Conservation (phyloP, 2,329 filamentous ascomycete species). For the Grosmannia huntii region DNA sequence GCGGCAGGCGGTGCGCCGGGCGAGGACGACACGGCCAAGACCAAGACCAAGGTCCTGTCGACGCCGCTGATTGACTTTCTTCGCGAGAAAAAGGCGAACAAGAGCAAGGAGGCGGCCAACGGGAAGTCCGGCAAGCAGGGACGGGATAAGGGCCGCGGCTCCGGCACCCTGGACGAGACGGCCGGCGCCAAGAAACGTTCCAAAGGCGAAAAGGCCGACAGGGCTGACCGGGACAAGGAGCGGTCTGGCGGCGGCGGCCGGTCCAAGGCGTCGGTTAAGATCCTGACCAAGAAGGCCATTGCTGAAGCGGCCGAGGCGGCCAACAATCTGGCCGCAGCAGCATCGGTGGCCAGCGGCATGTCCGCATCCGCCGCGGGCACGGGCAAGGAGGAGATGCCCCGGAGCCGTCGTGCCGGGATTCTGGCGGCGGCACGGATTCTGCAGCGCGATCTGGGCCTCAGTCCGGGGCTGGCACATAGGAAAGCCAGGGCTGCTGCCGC, state of each 20-base stretch:
- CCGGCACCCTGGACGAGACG: slow-evolving; percentile 8
- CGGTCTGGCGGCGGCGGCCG: slow-evolving; percentile 22
- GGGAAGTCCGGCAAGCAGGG: slow-evolving; percentile 43
- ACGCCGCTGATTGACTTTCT: slow-evolving; percentile 86
- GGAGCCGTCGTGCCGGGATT: slow-evolving; percentile 47
- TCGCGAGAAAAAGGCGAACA: slow-evolving; percentile 81
- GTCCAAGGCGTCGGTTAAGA: slow-evolving; percentile 48
- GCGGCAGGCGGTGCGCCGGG: background rate
- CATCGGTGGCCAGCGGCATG: slow-evolving; percentile 26
- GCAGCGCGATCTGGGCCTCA: slow-evolving; percentile 53
- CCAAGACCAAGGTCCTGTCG: slow-evolving; percentile 53
- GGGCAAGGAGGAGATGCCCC: slow-evolving; percentile 28
- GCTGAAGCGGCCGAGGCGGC: slow-evolving; percentile 35
- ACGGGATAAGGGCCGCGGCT: slow-evolving; percentile 36
- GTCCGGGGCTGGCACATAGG: slow-evolving; percentile 48
- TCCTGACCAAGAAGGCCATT: slow-evolving; percentile 46
- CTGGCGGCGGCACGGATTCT: slow-evolving; percentile 51
- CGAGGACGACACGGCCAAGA: slow-evolving; percentile 34
- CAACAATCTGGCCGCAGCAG: slow-evolving; percentile 28
- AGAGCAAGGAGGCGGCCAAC: slow-evolving; percentile 41
- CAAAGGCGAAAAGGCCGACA: background rate
- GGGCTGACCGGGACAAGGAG: slow-evolving; percentile 24
- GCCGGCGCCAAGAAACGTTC: slow-evolving; percentile 21
- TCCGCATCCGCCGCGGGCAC: slow-evolving; percentile 26
- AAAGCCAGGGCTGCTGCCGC: slow-evolving; percentile 34